phyloP scores from a whole-genome alignment of 164 flowering plant species.

The Protea cynaroides region DNA sequence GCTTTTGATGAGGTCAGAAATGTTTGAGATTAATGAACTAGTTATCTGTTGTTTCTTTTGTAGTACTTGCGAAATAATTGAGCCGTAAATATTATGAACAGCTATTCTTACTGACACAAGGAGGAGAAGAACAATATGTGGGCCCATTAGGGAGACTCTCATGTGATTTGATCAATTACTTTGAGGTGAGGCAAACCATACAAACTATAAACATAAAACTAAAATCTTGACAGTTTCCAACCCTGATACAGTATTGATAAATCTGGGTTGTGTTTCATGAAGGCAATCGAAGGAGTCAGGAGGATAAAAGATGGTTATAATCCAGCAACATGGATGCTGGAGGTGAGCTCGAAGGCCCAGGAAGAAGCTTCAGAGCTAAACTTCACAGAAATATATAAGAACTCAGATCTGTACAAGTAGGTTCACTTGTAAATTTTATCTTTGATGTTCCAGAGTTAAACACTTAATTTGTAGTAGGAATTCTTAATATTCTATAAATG shows the following conservation, averaged over 20 bases:
- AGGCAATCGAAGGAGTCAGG: constrained; percentile 25
- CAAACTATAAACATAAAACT: background rate
- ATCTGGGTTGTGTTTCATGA: background rate
- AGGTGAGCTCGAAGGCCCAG: constrained; percentile 28
- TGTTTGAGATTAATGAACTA: background rate
- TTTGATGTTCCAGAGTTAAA: no score
- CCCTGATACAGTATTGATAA: background rate
- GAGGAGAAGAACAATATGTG: constrained; percentile 56
- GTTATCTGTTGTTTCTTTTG: background rate
- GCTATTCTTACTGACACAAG: constrained; percentile 51
- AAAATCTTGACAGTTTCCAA: background rate
- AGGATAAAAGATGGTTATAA: constrained; percentile 34
- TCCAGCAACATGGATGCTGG: constrained; percentile 50
- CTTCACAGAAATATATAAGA: constrained; percentile 28
- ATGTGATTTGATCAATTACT: constrained; percentile 41
- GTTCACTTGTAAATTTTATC: background rate
- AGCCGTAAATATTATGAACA: constrained; percentile 13
- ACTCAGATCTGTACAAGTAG: constrained; percentile 24
- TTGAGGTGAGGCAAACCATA: constrained; percentile 39
- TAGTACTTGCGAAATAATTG: background rate
- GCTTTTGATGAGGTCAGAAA: constrained; percentile 2
- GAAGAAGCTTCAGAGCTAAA: constrained; percentile 27
- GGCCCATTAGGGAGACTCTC: constrained; percentile 50
- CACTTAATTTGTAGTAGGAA: no score
- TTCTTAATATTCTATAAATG: no score